Conservation (phyloP, 441 rosid species). For the Metrosideros polymorpha region DNA sequence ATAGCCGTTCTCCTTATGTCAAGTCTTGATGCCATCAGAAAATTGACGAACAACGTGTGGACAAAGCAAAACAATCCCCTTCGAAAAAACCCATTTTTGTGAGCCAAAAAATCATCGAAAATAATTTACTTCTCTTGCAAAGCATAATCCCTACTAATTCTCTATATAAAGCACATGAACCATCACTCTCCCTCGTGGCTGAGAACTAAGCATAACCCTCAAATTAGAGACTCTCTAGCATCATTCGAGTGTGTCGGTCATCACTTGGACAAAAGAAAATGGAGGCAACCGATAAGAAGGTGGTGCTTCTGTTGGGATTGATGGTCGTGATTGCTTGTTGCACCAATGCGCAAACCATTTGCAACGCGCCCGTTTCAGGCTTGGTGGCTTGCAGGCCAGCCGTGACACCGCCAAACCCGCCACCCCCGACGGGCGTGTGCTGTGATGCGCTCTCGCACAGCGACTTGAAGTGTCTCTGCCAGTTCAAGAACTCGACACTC, state of each 20-base stretch:
- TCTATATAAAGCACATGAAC: not conserved
- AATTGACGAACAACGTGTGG: not conserved
- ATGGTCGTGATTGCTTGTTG: not conserved
- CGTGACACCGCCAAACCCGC: conserved; percentile 26
- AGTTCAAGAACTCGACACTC: conserved; percentile 23
- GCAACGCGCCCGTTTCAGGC: not conserved
- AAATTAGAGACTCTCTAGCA: not conserved
- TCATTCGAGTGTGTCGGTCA: not conserved
- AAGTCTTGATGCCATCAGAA: not conserved
- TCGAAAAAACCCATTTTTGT: not conserved
- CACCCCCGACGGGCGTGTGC: conserved; percentile 19
- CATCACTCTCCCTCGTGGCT: not conserved
- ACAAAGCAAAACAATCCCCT: not conserved
- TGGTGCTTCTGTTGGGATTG: not conserved
- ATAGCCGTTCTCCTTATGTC: not conserved
- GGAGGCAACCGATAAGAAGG: not conserved
- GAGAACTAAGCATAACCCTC: not conserved
- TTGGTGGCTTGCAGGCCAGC: conserved; percentile 8
- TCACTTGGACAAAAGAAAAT: not conserved
- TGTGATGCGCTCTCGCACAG: conserved; percentile 28
- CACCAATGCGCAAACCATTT: not conserved
- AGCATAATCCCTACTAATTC: not conserved
- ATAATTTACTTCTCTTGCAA: not conserved
- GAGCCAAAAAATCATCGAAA: not conserved
- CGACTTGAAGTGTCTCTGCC: conserved; percentile 32